Conservation (phyloP, 306 rosid species). For the Geum urbanum region DNA sequence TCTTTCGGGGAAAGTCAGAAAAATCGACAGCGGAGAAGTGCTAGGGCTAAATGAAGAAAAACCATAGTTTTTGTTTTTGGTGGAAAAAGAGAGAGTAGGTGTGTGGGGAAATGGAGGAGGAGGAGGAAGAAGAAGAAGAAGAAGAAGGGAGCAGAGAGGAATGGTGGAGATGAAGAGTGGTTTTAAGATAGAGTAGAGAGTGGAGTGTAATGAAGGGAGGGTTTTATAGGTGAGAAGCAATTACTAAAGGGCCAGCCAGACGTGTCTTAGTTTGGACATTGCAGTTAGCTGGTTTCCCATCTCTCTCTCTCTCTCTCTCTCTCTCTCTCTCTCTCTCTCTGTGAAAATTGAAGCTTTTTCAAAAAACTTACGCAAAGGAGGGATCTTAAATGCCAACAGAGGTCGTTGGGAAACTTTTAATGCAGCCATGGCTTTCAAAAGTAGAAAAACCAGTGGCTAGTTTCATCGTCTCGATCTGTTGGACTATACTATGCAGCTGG, state of each 20-base stretch:
- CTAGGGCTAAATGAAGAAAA: neutral
- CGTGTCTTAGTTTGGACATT: constrained; percentile 32
- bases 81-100: neutral
- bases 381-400: constrained; percentile 44
- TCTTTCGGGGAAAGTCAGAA: constrained; percentile 8
- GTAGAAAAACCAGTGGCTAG: constrained; percentile 15
- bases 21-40: neutral
- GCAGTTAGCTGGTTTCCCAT: neutral
- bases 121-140: neutral
- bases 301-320: constrained; percentile 24
- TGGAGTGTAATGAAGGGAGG: constrained; percentile 34
- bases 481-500: too few species aligned
- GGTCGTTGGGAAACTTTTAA: constrained; percentile 49
- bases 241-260: constrained; percentile 45
- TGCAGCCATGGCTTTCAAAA: neutral
- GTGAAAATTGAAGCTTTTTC: constrained; percentile 6
- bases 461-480: constrained; percentile 13
- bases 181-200: constrained; percentile 22
- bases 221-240: constrained; percentile 73
- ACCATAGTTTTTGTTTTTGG: neutral
- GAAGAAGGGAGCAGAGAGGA: neutral
- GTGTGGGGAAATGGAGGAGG: neutral
- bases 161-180: neutral
- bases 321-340: constrained; percentile 3
- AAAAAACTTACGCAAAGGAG: constrained; percentile 10